Conservation (phyloP, 2,329 filamentous ascomycete genomes). For the Fusarium floridanum region DNA sequence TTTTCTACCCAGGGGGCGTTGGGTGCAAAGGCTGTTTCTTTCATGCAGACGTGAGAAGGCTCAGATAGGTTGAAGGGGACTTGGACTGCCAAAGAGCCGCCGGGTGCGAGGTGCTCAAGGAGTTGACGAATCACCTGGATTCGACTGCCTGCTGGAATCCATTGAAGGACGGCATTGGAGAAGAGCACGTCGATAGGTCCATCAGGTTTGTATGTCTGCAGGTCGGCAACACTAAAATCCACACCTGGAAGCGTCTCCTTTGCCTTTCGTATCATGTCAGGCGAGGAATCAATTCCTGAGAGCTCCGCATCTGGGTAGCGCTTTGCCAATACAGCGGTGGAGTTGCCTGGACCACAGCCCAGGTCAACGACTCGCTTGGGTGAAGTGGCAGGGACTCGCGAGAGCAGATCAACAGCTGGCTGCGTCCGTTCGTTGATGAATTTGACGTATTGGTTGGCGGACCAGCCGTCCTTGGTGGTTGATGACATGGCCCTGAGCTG, state of each 20-base stretch:
- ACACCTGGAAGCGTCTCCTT: conserved; percentile 54
- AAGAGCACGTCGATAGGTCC: conserved; percentile 60
- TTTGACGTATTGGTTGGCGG: conserved; percentile 68
- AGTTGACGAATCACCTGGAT: conserved; percentile 60
- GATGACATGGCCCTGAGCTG: conserved; percentile 18
- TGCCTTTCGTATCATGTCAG: conserved; percentile 68
- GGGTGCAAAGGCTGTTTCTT: conserved; percentile 51
- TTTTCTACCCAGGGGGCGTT: conserved; percentile 54
- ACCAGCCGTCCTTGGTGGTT: conserved; percentile 57
- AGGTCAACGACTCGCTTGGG: conserved; percentile 66
- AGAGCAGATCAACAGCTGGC: conserved; percentile 65
- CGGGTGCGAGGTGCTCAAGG: conserved; percentile 54
- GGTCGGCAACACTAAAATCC: conserved; percentile 61
- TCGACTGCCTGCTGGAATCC: conserved; percentile 60
- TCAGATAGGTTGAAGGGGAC: conserved; percentile 62
- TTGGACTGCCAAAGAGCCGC: conserved; percentile 67
- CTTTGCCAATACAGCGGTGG: conserved; percentile 61
- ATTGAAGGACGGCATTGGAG: conserved; percentile 71
- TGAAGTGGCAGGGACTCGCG: conserved; percentile 56
- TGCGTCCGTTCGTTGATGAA: conserved; percentile 66
- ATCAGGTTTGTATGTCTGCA: conserved; percentile 55
- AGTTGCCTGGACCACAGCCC: conserved; percentile 72
- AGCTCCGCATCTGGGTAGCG: conserved; percentile 62
- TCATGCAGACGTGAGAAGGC: conserved; percentile 64
- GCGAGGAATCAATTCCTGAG: conserved; percentile 66